phyloP scores from a whole-genome alignment of 768 basidiomycete genomes.

The Boletus huronensis region DNA sequence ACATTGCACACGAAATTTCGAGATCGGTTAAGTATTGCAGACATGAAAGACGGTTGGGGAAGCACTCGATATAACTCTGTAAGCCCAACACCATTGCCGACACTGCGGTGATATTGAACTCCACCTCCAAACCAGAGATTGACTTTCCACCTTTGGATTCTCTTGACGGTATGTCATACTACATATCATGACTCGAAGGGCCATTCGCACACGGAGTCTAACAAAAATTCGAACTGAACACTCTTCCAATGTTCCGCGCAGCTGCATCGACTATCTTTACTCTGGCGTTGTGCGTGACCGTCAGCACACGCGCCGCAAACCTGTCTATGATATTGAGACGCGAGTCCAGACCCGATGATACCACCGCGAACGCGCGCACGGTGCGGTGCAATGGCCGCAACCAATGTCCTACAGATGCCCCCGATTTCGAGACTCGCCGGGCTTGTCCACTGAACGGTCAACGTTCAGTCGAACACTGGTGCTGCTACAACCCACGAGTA shows the following conservation, averaged over 20 bases:
- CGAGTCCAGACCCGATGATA: not conserved
- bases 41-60: not conserved
- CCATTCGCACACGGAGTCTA: not conserved
- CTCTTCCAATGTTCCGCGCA: not conserved
- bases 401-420: not conserved
- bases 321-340: not conserved
- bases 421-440: slow-evolving; percentile 10
- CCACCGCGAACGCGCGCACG: not conserved
- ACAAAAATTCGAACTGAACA: not conserved
- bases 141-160: too few relatives aligned
- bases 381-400: slow-evolving; percentile 9
- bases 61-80: not conserved
- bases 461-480: slow-evolving; percentile 9
- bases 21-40: too few relatives aligned
- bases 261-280: not conserved
- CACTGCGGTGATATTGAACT: not conserved
- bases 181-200: too few relatives aligned
- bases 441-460: slow-evolving; percentile 1
- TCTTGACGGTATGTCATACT: not conserved
- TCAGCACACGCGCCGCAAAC: not conserved
- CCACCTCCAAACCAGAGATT: not conserved
- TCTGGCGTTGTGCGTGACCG: not conserved
- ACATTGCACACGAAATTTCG: not conserved
- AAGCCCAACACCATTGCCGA: not conserved
- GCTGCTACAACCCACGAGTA: not conserved